Base-by-base conservation (phyloP, 768 basidiomycete genomes). In the Termitomyces sp. region DNA sequence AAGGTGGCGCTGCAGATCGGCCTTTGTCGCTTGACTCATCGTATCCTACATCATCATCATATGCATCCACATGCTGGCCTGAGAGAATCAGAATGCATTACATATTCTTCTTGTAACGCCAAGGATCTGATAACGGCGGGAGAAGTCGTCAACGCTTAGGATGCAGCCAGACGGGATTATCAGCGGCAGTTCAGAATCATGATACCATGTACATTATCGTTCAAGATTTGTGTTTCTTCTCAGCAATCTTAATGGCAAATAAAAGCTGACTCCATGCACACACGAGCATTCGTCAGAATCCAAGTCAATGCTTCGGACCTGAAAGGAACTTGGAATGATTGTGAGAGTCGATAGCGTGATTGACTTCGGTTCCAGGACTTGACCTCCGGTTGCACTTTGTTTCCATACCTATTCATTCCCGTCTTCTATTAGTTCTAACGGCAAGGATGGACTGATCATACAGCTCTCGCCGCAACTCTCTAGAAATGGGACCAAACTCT, bases 291-390 rank as follows among this genome's bases (percentile, higher is more conserved):
- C 12, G 18, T 18, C 9, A 42, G 24, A 22, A 24, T 52, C 20
- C 8, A 24, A 24, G 16, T 55, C 53, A 22, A 28, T 24, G 15
- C 46, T 48, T 20, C 44, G 20, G 45, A 46, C 45, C 45, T 11
- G 42, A 54, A 38, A 52, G 36, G 39, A 28, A 28, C 22, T 36
- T 49, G 44, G n/a, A 49, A 44, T 64, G 56, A 61, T 57, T 68
- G 70, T 73, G 71, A 66, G 69, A 73, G 67, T 62, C 53, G 65
- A 73, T 71, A 72, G 71, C 68, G 69, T 74, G 61, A 75, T 73
- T 73, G 33, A 7, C 32, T 24, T n/a, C 11, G 32, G 2, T 52
- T 20, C n/a, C 35, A 7, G 33, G n/a, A 51, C 7, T 36, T 20
- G 40, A 60, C 58, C n/a, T 24, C 35, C 20, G 45, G 57, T 33